Conservation (phyloP, 148 eudicot species). For the Fagopyrum tataricum region DNA sequence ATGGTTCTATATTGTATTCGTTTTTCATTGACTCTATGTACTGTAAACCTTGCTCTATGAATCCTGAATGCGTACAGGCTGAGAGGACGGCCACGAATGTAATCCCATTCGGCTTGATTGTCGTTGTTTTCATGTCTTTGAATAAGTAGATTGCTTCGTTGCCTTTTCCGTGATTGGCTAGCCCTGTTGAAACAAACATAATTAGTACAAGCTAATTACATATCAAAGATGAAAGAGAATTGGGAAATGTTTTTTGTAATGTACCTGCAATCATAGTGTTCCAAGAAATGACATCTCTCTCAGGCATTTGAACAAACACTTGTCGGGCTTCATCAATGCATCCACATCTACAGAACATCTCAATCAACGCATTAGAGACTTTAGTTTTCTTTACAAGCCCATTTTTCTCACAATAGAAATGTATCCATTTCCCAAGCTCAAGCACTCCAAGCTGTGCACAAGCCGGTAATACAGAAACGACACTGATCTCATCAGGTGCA, state of each 20-base stretch:
- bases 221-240: background rate
- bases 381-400: slow-evolving; percentile 25
- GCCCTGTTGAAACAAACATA: slow-evolving; percentile 7
- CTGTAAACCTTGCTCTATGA: slow-evolving; percentile 23
- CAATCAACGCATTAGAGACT: slow-evolving; percentile 36
- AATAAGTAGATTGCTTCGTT: slow-evolving; percentile 27
- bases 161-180: slow-evolving; percentile 36
- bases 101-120: slow-evolving; percentile 30
- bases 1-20: slow-evolving; percentile 29
- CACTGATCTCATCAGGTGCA: slow-evolving; percentile 34
- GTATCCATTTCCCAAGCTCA: slow-evolving; percentile 42
- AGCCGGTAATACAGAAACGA: slow-evolving; percentile 33
- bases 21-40: slow-evolving; percentile 33
- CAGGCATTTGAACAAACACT: slow-evolving; percentile 20
- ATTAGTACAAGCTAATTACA: background rate
- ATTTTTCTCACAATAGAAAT: slow-evolving; percentile 26
- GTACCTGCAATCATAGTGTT: slow-evolving; percentile 36
- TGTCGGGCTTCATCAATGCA: slow-evolving; percentile 25
- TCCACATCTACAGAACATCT: slow-evolving; percentile 40
- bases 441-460: slow-evolving; percentile 34
- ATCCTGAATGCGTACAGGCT: slow-evolving; percentile 40
- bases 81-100: slow-evolving; percentile 39
- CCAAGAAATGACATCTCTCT: slow-evolving; percentile 37
- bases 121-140: slow-evolving; percentile 24
- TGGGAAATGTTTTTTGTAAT: slow-evolving; percentile 7